phyloP scores from a whole-genome alignment of 257 asterid species.

The Solanum phureja region DNA sequence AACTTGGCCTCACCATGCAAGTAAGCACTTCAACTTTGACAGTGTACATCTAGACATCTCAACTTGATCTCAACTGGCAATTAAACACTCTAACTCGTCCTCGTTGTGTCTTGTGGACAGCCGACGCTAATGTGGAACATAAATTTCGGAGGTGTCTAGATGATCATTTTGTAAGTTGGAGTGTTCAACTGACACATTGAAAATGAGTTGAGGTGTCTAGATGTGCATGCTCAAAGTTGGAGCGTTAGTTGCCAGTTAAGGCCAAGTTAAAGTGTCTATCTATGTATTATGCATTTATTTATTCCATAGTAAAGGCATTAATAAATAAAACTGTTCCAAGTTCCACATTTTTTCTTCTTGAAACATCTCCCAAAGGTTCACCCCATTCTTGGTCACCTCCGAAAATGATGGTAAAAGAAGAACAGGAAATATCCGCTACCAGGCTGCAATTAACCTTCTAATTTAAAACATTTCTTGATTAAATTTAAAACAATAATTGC shows the following conservation, averaged over 20 bases:
- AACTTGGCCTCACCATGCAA: not conserved
- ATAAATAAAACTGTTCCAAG: not conserved
- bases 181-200: not conserved
- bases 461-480: not conserved
- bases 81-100: not conserved
- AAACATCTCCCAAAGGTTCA: not conserved
- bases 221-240: not conserved
- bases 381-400: not conserved
- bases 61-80: not conserved
- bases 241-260: not conserved
- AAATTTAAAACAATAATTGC: not conserved
- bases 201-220: not conserved
- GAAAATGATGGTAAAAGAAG: not conserved
- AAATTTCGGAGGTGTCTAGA: not conserved
- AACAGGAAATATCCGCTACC: not conserved
- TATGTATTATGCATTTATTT: not conserved
- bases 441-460: not conserved
- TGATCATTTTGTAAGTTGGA: not conserved
- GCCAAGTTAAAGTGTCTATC: not conserved
- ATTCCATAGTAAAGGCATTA: not conserved
- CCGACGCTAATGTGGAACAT: not conserved
- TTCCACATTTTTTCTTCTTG: not conserved
- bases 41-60: not conserved
- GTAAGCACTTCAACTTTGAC: not conserved
- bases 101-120: not conserved